Percentiles rank a stretch among this genome's conserved stretches.
Conservation (phyloP, 108 stramenopile species). For the Chaetoceros tenuissimus region DNA sequence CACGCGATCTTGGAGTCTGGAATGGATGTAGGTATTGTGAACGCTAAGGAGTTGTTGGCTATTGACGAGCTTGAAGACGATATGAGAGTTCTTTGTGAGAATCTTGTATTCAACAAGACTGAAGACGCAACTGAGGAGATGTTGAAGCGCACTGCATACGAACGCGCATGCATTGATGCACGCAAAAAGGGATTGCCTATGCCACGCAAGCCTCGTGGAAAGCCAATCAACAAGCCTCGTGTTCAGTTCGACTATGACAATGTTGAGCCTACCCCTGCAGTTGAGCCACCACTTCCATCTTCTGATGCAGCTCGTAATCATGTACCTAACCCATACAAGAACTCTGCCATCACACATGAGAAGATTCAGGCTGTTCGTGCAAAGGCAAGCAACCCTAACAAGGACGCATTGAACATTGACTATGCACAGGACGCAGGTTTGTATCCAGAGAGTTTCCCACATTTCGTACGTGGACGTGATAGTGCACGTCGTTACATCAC, state of each 20-base stretch:
- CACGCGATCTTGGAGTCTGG: constrained; percentile 90
- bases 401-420: constrained; percentile 48
- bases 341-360: constrained; percentile 65
- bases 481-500: constrained; percentile 86
- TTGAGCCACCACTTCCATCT: constrained; percentile 82
- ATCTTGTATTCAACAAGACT: constrained; percentile 89
- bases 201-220: constrained; percentile 24
- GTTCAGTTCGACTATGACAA: constrained; percentile 76
- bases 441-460: constrained; percentile 73
- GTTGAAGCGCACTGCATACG: too few relatives aligned
- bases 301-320: constrained; percentile 82
- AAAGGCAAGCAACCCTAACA: constrained; percentile 43
- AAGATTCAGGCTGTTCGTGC: constrained; percentile 68
- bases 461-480: constrained; percentile 91
- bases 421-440: constrained; percentile 49
- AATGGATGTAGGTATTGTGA: constrained; percentile 99
- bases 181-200: constrained; percentile 13
- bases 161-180: constrained; percentile 11
- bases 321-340: constrained; percentile 72
- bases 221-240: too few relatives aligned
- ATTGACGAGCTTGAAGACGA: constrained; percentile 81
- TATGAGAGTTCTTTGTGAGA: constrained; percentile 71
- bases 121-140: too few relatives aligned
- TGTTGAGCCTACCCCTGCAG: constrained; percentile 49
- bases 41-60: constrained; percentile 88